Evolutionary conservation across 2,329 filamentous ascomycete species (phyloP), one percentile per base, ranked within the genome.

Genomic region (Westerdykella aurantiaca): DNA sequence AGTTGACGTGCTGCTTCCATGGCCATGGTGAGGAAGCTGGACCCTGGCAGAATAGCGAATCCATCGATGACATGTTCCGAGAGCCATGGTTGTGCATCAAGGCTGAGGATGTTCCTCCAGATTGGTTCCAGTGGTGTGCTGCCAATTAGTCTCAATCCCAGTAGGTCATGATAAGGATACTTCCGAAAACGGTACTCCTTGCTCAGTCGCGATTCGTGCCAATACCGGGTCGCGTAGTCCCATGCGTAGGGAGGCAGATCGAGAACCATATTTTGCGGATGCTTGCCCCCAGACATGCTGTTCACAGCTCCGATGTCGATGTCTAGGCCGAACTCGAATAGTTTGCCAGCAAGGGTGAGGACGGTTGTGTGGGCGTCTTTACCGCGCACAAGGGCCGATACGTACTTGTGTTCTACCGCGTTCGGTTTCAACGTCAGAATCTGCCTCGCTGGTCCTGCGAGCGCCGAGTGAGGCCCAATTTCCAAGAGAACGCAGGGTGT

Each of bases 211-310:
- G 45, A 41, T 33, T 58, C 54, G 6, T 42, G 34, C 61, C 61
- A 67, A 37, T 48, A 56, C 9, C 45, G 37, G 21, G 44, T 50
- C n/a, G 47, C 41, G 42, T 64, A 55, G 41, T 61, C 52, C 56
- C 57, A 65, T n/a, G 49, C 46, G 34, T 63, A 65, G 2, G 47
- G 40, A 3, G 60, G 57, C 1, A 64, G 53, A 13, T 52, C 42
- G 12, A 12, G 31, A 14, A 33, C 14, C 31, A 33, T 33, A 12
- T 33, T 14, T 33, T 6, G 12, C 31, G 4, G 31, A 13, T 33
- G 12, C 14, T 12, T 14, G 31, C 31, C 31, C 4, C 6, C 31
- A 33, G 12, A 14, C 12, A 33, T 33, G 12, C 12, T 13, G 31
- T 33, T 33, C 31, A 33, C 31, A 3, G 31, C 31, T 14, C 7